phyloP scores from a whole-genome alignment of 768 basidiomycete genomes.

The Kwoniella dejecticola region DNA sequence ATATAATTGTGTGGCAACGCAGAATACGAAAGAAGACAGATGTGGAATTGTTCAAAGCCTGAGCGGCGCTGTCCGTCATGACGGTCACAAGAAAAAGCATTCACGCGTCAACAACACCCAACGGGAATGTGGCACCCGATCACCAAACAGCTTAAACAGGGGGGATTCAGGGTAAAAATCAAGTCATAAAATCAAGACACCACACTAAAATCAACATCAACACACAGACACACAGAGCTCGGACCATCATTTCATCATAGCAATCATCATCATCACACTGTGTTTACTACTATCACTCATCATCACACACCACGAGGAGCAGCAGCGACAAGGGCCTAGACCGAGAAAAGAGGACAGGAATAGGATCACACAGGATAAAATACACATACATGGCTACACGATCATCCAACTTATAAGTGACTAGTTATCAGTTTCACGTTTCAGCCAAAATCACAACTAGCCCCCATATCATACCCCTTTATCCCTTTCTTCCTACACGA shows the following conservation, averaged over 20 bases:
- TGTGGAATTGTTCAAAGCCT: no score
- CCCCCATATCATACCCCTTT: slow-evolving; percentile 2
- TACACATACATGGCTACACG: neutral
- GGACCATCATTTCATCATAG: neutral
- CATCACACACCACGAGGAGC: neutral
- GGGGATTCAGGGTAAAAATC: slow-evolving; percentile 8
- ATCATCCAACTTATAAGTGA: neutral
- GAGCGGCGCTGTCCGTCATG: neutral
- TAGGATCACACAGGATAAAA: no score
- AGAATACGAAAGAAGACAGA: no score
- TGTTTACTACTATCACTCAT: neutral
- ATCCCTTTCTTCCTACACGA: slow-evolving; percentile 1
- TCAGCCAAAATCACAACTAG: slow-evolving; percentile 22
- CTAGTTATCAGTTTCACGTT: slow-evolving; percentile 9
- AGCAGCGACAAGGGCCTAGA: no score
- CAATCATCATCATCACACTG: neutral
- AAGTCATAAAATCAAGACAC: slow-evolving; percentile 1
- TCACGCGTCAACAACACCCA: neutral
- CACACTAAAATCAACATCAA: neutral
- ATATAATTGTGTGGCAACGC: no score
- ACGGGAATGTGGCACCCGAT: neutral
- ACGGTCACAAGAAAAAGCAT: neutral
- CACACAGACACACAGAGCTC: neutral
- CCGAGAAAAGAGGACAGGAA: no score
- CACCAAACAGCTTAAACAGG: neutral